These are phyloP conservation scores for Rhodotorula sphaerocarpa DNA, from an alignment of 768 basidiomycete species.

Conservation along the genomic window DNA sequence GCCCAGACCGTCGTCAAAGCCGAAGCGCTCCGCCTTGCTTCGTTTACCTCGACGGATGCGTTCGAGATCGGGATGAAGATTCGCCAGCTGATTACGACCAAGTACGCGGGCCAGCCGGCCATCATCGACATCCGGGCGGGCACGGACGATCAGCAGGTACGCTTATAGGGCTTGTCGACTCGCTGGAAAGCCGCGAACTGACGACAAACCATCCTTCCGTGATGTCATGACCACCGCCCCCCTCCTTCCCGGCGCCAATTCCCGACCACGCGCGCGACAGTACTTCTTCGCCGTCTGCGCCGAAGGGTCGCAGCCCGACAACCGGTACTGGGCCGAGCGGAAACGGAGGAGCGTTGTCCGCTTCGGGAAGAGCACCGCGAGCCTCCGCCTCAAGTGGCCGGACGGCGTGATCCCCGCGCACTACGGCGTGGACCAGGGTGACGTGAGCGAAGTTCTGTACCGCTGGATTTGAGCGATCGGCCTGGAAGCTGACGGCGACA, in stretches of 20 bases:
- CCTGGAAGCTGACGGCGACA: no score
- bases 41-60: slow-evolving; percentile 14
- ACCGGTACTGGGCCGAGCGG: slow-evolving; percentile 12
- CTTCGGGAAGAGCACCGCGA: slow-evolving; percentile 18
- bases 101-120: not conserved
- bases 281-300: slow-evolving; percentile 17
- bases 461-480: not conserved
- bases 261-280: not conserved
- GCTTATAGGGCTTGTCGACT: not conserved
- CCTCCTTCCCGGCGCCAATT: no score
- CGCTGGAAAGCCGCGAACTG: no score
- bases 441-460: not conserved
- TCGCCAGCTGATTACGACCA: not conserved
- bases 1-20: not conserved
- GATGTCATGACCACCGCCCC: no score
- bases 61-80: slow-evolving; percentile 3
- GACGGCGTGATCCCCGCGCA: not conserved
- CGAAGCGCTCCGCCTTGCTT: slow-evolving; percentile 10
- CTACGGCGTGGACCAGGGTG: not conserved
- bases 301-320: not conserved
- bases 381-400: slow-evolving; percentile 13
- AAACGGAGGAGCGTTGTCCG: slow-evolving; percentile 18
- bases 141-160: not conserved
- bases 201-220: no score
- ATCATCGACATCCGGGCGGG: slow-evolving; percentile 21